Conservation (phyloP, 2,329 filamentous ascomycete genomes). For the Colletotrichum endophyticum region DNA sequence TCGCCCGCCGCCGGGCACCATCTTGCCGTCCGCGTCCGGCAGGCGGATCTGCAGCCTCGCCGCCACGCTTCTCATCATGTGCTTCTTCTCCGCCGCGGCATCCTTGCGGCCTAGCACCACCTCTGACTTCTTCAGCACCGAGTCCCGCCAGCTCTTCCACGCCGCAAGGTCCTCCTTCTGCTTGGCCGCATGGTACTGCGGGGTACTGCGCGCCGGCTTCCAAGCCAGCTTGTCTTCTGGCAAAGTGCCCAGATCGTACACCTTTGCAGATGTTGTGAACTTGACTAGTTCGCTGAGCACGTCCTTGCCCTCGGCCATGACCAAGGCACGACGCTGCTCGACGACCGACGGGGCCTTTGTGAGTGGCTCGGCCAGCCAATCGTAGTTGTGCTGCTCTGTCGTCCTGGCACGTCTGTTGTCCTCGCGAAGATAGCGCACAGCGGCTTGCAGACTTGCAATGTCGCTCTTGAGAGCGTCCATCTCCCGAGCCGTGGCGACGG, state of each 20-base stretch:
- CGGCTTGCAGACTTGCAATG: conserved; percentile 67
- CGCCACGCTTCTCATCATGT: conserved; percentile 37
- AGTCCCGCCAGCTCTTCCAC: conserved; percentile 64
- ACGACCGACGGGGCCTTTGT: conserved; percentile 46
- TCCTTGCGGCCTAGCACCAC: conserved; percentile 34
- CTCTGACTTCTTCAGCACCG: conserved; percentile 58
- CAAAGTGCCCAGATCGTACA: conserved; percentile 64
- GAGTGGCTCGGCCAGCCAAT: conserved; percentile 71
- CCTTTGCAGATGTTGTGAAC: conserved; percentile 58
- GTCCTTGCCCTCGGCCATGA: conserved; percentile 67
- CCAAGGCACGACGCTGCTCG: conserved; percentile 54
- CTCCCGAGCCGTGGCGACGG: conserved; percentile 73
- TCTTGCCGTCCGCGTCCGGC: conserved; percentile 50
- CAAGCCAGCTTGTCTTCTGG: conserved; percentile 68
- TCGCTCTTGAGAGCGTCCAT: conserved; percentile 75
- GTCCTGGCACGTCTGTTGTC: conserved; percentile 69
- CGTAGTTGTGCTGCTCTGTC: conserved; percentile 58
- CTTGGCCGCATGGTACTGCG: conserved; percentile 69
- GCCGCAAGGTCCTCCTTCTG: conserved; percentile 69
- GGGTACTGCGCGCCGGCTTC: conserved; percentile 67
- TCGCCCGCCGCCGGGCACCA: conserved; percentile 37
- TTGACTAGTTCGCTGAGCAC: conserved; percentile 69
- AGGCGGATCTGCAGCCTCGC: conserved; percentile 58
- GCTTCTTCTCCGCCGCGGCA: conserved; percentile 27
- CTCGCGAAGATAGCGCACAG: conserved; percentile 70